A percentile compares a stretch with the other conserved stretches of the same genome.
phyloP scores from a whole-genome alignment of 2,329 filamentous ascomycete genomes.

The Stagonosporopsis tanaceti region DNA sequence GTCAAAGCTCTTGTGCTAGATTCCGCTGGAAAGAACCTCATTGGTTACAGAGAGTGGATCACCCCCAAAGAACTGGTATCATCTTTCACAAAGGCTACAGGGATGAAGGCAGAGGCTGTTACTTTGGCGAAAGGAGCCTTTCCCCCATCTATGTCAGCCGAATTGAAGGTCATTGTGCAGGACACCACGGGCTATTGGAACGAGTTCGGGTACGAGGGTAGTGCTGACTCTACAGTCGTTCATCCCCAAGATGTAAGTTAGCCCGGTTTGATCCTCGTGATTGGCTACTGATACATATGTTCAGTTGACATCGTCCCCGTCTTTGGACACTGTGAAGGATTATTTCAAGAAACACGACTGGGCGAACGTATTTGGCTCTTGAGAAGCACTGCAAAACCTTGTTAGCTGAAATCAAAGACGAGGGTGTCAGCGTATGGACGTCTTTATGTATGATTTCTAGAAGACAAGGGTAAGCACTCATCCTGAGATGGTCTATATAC shows the following conservation, averaged over 20 bases:
- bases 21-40: background rate
- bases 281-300: background rate
- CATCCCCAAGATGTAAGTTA: background rate
- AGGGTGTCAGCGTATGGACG: too few relatives aligned
- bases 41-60: background rate
- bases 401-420: background rate
- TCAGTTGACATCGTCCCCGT: background rate
- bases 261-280: background rate
- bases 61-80: background rate
- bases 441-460: too few relatives aligned
- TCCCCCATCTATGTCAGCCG: background rate
- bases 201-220: background rate
- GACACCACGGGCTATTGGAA: background rate
- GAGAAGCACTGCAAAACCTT: background rate
- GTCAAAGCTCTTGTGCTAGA: background rate
- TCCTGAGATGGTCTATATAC: too few relatives aligned
- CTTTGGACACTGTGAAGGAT: background rate
- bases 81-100: background rate
- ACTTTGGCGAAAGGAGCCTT: background rate
- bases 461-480: too few relatives aligned
- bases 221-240: background rate
- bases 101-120: background rate
- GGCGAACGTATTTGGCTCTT: background rate
- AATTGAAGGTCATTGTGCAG: background rate
- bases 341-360: background rate